Evolutionary conservation across 108 stramenopile species (phyloP).

Genomic region (Parietichytrium sp.): DNA sequence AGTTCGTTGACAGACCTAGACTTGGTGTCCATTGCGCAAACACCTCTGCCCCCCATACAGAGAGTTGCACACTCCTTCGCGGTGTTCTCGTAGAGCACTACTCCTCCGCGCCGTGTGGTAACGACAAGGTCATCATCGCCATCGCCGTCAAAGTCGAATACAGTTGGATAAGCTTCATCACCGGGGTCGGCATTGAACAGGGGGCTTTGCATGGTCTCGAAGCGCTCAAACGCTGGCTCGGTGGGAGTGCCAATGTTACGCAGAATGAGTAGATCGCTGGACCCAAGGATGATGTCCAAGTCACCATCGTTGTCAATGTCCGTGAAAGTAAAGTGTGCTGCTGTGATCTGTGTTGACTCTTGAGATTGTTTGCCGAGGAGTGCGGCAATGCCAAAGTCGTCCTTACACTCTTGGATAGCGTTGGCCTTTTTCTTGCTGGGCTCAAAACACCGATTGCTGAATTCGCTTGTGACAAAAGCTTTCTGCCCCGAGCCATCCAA

Average conservation of each 20-base stretch:
- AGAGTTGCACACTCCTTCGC: background rate
- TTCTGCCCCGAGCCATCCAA: background rate
- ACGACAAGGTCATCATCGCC: conserved; percentile 5
- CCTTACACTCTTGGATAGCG: background rate
- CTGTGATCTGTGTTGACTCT: background rate
- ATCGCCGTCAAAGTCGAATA: conserved; percentile 15
- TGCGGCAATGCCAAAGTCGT: background rate
- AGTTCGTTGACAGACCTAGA: background rate
- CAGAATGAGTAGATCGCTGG: background rate
- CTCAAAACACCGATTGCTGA: no score
- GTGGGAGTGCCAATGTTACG: background rate
- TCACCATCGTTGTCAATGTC: background rate
- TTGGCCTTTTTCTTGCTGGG: background rate
- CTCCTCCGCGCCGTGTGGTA: background rate
- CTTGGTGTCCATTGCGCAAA: background rate
- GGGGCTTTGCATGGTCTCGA: no score
- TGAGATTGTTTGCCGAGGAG: background rate
- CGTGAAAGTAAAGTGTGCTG: background rate
- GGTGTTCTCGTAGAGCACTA: background rate
- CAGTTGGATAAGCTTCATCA: background rate
- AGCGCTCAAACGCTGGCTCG: background rate
- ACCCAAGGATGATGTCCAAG: conserved; percentile 5
- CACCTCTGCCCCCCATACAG: background rate
- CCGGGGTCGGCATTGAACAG: no score
- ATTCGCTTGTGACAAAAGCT: background rate